These are phyloP conservation scores for Phytophthora palmivora DNA, from an alignment of 352 stramenopile species.

Conservation along the genomic window DNA sequence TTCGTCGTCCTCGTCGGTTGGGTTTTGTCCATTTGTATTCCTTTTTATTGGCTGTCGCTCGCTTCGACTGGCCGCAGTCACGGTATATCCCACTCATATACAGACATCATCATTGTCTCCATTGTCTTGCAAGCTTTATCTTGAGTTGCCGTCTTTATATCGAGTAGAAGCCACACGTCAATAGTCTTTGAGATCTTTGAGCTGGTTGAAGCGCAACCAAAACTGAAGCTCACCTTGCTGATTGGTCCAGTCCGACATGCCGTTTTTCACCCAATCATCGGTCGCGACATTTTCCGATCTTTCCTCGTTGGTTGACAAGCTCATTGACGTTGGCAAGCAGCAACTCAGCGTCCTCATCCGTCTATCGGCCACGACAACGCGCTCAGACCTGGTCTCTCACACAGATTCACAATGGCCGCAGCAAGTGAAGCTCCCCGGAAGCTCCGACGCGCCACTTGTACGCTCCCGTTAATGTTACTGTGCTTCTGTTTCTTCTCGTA, in stretches of 20 bases:
- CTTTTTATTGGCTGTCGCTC: slow-evolving; percentile 42
- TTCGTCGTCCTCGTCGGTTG: slow-evolving; percentile 22
- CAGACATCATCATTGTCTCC: slow-evolving; percentile 30
- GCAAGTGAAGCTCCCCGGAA: slow-evolving; percentile 32
- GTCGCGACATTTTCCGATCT: slow-evolving; percentile 21
- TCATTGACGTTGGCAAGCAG: slow-evolving; percentile 33
- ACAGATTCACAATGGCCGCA: slow-evolving; percentile 29
- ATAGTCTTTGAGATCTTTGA: no score
- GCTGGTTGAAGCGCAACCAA: slow-evolving; percentile 7
- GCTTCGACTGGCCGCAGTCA: slow-evolving; percentile 26
- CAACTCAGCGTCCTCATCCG: background rate
- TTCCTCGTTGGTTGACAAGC: slow-evolving; percentile 39
- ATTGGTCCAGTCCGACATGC: slow-evolving; percentile 8
- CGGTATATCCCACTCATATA: slow-evolving; percentile 32
- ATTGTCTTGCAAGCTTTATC: slow-evolving; percentile 15
- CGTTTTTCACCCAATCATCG: slow-evolving; percentile 26
- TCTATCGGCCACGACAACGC: background rate
- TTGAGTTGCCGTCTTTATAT: background rate
- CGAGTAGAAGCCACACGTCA: no score
- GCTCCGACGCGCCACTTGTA: slow-evolving; percentile 61
- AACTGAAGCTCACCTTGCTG: slow-evolving; percentile 7
- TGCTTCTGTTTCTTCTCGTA: slow-evolving; percentile 1
- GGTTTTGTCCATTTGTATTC: slow-evolving; percentile 48
- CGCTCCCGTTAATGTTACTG: slow-evolving; percentile 5
- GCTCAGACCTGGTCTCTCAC: background rate